These are phyloP conservation scores for Suillus plorans DNA, from an alignment of 768 basidiomycete species.

Conservation along the genomic window DNA sequence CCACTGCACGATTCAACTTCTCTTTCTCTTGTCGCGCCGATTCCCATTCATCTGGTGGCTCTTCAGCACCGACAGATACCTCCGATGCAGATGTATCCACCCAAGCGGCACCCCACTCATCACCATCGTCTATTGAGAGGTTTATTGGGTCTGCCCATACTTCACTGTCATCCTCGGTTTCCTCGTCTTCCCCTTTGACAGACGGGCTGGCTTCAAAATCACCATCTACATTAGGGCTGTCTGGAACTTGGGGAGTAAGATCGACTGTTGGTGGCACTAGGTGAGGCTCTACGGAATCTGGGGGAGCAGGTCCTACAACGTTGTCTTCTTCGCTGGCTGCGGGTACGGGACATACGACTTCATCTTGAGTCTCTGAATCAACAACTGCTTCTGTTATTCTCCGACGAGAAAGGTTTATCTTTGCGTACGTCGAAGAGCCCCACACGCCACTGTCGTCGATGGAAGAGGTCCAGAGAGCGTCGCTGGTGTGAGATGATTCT, in stretches of 20 bases:
- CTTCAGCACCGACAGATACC: slow-evolving; percentile 16
- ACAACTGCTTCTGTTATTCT: slow-evolving; percentile 2
- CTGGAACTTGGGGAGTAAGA: slow-evolving; percentile 5
- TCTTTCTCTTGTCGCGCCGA: slow-evolving; percentile 56
- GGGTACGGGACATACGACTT: neutral
- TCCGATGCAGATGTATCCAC: slow-evolving; percentile 19
- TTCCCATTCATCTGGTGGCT: slow-evolving; percentile 66
- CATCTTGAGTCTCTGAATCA: neutral
- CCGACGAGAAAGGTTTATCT: slow-evolving; percentile 7
- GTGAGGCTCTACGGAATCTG: slow-evolving; percentile 4
- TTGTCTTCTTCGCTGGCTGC: neutral
- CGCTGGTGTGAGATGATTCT: slow-evolving; percentile 40
- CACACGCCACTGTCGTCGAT: slow-evolving; percentile 2
- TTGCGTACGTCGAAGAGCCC: slow-evolving; percentile 17
- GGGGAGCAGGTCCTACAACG: neutral
- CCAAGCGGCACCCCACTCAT: slow-evolving; percentile 47
- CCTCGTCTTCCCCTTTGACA: slow-evolving; percentile 13
- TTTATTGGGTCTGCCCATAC: slow-evolving; percentile 11
- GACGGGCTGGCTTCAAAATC: slow-evolving; percentile 41
- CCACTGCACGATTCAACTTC: slow-evolving; percentile 61
- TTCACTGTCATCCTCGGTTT: slow-evolving; percentile 16
- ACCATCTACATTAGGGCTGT: slow-evolving; percentile 45
- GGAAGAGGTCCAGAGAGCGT: slow-evolving; percentile 42
- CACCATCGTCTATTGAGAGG: slow-evolving; percentile 2
- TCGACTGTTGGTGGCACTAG: slow-evolving; percentile 6